These are phyloP conservation scores for Gaertneriomyces semiglobifer DNA, from an alignment of 192 early-diverging fungal genomes.

Conservation along the genomic window DNA sequence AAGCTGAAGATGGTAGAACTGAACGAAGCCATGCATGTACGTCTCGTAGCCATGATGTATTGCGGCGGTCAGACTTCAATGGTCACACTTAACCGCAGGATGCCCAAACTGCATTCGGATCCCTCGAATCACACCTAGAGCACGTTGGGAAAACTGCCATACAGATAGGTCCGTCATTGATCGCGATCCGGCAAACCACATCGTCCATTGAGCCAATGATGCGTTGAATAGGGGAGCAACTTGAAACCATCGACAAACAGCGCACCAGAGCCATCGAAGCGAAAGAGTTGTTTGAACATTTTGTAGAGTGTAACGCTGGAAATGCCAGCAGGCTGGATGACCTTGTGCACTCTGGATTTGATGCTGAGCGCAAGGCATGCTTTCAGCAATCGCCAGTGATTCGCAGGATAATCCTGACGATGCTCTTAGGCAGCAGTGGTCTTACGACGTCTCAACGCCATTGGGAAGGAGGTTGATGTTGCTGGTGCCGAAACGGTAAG, in stretches of 20 bases:
- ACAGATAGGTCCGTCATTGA: conserved; percentile 65
- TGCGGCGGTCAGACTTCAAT: no score
- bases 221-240: conserved; percentile 73
- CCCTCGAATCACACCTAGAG: conserved; percentile 79
- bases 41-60: conserved; percentile 1
- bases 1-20: conserved; percentile 77
- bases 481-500: conserved; percentile 56
- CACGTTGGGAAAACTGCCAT: conserved; percentile 96
- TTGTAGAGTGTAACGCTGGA: conserved; percentile 84
- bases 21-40: conserved; percentile 73
- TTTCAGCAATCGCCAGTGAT: not conserved
- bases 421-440: conserved; percentile 73
- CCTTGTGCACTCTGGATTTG: conserved; percentile 67
- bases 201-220: not conserved
- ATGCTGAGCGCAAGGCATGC: conserved; percentile 78
- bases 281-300: conserved; percentile 88
- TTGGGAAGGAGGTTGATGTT: conserved; percentile 78
- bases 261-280: conserved; percentile 81
- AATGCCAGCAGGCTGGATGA: conserved; percentile 70
- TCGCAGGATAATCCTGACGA: not conserved
- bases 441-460: conserved; percentile 75
- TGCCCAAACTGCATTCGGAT: conserved; percentile 83
- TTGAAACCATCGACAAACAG: conserved; percentile 94
- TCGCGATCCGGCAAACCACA: not conserved
- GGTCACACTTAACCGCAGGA: conserved; percentile 49